Conservation (phyloP, 139 green algal genomes). For the Chlorella sp. region DNA sequence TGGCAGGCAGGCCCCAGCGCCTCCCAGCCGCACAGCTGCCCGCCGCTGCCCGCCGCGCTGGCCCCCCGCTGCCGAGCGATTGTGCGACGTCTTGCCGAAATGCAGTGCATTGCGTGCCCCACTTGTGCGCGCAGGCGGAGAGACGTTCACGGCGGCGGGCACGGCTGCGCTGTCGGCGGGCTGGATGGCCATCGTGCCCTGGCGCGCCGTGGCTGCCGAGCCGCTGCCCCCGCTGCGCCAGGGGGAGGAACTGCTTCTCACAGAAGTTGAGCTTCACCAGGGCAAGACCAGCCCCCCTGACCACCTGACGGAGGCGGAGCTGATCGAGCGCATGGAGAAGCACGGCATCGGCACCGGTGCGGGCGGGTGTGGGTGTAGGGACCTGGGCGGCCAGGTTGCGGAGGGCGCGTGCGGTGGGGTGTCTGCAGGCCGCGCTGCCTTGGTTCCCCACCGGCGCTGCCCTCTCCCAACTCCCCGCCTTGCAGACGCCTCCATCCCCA, state of each 20-base stretch:
- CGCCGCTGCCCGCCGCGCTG: too few relatives aligned
- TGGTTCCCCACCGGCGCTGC: too few relatives aligned
- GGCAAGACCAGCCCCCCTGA: constrained; percentile 70
- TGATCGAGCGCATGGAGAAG: constrained; percentile 90
- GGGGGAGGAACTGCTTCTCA: constrained; percentile 59
- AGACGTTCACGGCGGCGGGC: constrained; percentile 66
- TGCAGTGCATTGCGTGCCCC: too few relatives aligned
- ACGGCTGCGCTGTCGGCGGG: constrained; percentile 53
- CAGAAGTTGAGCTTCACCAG: constrained; percentile 63
- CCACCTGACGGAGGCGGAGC: constrained; percentile 85
- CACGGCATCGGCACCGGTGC: constrained; percentile 82
- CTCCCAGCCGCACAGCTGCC: too few relatives aligned
- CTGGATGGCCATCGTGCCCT: constrained; percentile 86
- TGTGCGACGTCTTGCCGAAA: too few relatives aligned
- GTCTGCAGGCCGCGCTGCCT: too few relatives aligned
- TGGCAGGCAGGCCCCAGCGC: too few relatives aligned
- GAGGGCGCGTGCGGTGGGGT: too few relatives aligned
- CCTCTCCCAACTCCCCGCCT: too few relatives aligned
- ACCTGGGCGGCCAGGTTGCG: background rate
- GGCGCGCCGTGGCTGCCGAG: constrained; percentile 63
- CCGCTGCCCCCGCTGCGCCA: constrained; percentile 63
- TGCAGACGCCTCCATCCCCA: constrained; percentile 66
- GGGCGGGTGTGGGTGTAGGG: too few relatives aligned
- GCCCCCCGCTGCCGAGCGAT: too few relatives aligned
- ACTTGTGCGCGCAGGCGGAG: too few relatives aligned